Percentiles rank a stretch among this genome's conserved stretches.
phyloP scores from a whole-genome alignment of 208 protist genomes.

The Leishmania mexicana region DNA sequence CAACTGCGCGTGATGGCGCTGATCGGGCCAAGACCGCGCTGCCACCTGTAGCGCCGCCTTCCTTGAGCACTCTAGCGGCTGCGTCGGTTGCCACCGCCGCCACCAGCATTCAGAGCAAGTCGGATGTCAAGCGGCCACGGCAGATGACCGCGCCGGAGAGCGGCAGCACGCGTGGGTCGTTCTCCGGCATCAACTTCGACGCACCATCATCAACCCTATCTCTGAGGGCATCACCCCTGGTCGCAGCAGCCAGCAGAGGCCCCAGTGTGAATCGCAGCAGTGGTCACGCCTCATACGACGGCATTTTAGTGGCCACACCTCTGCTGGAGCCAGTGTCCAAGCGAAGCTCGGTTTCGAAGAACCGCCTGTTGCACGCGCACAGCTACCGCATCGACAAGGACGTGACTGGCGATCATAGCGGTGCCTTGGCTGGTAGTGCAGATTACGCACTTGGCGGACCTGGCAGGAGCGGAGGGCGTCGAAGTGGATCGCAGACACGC shows the following conservation, averaged over 20 bases:
- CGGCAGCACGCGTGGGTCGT: not conserved
- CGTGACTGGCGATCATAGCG: not conserved
- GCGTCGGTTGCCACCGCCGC: not conserved
- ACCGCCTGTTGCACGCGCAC: not conserved
- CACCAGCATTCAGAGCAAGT: not conserved
- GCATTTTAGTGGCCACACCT: not conserved
- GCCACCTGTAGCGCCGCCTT: not conserved
- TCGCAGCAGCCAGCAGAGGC: not conserved
- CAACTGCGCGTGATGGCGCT: not conserved
- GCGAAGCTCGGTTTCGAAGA: not conserved
- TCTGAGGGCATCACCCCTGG: not conserved
- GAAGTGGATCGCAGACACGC: not conserved
- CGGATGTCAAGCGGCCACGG: not conserved
- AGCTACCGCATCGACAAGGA: slow-evolving; percentile 14
- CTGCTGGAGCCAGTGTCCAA: not conserved
- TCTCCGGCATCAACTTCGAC: not conserved
- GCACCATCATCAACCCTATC: not conserved
- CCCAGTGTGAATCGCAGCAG: not conserved
- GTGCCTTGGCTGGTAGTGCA: not conserved
- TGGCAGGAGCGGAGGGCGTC: not conserved
- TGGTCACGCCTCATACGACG: not conserved
- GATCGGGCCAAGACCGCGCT: not conserved
- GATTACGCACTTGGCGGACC: not conserved
- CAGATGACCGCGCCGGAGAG: slow-evolving; percentile 6
- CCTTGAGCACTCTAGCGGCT: not conserved